Conservation (phyloP, 768 basidiomycete species). For the Paxillus involutus region DNA sequence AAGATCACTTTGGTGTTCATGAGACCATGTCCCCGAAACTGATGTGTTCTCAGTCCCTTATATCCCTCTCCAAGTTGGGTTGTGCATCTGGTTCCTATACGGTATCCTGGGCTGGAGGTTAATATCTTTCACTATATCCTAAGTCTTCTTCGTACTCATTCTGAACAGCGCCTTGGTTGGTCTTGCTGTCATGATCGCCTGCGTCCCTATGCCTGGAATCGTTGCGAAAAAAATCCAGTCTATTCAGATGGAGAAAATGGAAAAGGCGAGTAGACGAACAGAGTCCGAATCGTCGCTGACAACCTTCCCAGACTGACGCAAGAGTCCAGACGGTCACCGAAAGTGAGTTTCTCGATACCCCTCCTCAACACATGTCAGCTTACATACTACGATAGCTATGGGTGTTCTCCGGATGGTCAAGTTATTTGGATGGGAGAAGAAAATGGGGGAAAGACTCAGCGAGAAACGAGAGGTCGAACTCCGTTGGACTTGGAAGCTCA, state of each 20-base stretch:
- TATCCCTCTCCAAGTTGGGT: constrained; percentile 9
- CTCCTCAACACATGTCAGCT: background rate
- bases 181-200: constrained; percentile 47
- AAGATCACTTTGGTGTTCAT: background rate
- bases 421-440: constrained; percentile 66
- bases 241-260: constrained; percentile 51
- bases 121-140: background rate
- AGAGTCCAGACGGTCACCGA: constrained; percentile 63
- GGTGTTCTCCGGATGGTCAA: constrained; percentile 68
- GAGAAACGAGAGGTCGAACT: constrained; percentile 65
- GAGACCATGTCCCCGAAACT: background rate
- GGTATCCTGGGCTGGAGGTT: constrained; percentile 45
- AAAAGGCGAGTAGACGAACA: constrained; percentile 30
- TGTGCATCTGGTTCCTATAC: constrained; percentile 46
- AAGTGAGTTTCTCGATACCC: constrained; percentile 34
- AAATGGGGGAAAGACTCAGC: constrained; percentile 50
- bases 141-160: background rate
- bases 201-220: constrained; percentile 59
- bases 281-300: background rate
- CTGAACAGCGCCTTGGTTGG: constrained; percentile 44
- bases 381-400: constrained; percentile 37
- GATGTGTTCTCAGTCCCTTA: constrained; percentile 1
- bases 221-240: constrained; percentile 48
- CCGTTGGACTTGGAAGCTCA: constrained; percentile 48
- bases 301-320: constrained; percentile 45